Evolutionary conservation across 805 yeast genomes (phyloP).

Genomic region (Saccharomycopsis fodiens): DNA sequence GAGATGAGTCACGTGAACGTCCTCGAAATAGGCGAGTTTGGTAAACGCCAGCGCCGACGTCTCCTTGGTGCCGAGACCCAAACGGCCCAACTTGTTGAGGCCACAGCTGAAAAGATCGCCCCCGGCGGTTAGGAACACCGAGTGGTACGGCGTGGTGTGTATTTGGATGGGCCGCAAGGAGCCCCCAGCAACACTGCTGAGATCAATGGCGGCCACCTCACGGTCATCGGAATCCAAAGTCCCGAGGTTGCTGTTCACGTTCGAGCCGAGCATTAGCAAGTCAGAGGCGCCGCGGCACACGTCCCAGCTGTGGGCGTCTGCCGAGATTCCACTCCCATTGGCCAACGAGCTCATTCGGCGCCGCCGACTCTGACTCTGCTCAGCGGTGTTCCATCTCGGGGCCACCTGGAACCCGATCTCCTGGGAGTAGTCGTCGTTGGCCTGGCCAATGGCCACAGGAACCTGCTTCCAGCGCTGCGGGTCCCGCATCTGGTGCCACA

Average conservation of each 20-base stretch:
- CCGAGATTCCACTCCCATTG: too few relatives aligned
- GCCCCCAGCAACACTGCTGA: constrained; percentile 6
- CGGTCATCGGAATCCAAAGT: constrained; percentile 56
- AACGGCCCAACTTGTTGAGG: constrained; percentile 59
- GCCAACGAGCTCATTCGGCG: not conserved
- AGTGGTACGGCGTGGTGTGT: constrained; percentile 57
- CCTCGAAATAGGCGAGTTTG: constrained; percentile 32
- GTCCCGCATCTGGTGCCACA: constrained; percentile 40
- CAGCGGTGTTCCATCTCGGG: constrained; percentile 1
- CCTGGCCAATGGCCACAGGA: constrained; percentile 31
- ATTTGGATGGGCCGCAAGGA: constrained; percentile 37
- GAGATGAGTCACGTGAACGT: constrained; percentile 29
- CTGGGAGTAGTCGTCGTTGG: constrained; percentile 1
- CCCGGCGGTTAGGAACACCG: constrained; percentile 49
- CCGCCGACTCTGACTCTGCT: too few relatives aligned
- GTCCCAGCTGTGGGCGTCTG: constrained; percentile 34
- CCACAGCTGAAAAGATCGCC: constrained; percentile 58
- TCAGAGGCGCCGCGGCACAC: constrained; percentile 47
- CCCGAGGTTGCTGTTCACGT: constrained; percentile 56
- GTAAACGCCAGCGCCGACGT: constrained; percentile 36
- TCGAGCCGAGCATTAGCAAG: constrained; percentile 54
- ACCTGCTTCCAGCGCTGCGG: constrained; percentile 35
- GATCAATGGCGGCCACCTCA: constrained; percentile 31
- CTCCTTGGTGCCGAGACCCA: constrained; percentile 47
- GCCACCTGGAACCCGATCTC: constrained; percentile 4